Evolutionary conservation across 2,329 filamentous ascomycete species (phyloP), one percentile per base, ranked within the genome.

Genomic region (Venturia asperata): DNA sequence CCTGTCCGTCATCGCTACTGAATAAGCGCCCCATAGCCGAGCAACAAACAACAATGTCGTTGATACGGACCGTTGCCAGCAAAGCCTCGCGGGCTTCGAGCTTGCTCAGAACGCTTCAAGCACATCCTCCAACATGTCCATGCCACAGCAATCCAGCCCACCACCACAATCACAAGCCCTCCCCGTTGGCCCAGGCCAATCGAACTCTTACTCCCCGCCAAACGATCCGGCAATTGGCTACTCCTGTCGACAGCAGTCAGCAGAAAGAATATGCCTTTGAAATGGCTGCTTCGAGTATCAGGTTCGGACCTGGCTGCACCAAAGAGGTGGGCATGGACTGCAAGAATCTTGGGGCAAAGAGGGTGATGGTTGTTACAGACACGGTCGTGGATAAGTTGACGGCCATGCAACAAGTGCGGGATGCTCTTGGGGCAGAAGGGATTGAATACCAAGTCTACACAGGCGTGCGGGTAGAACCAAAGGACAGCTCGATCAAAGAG

Each of bases 311-410:
- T 0, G 94, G 94, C 6, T 90, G 89, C 65, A 99, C 94, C 30
- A 91, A 91, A 76, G 94, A 99, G 77, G 92, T 99, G 24, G 94
- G 94, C 69, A 97, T 97, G 94, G 94, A 99, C 77, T 87, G 97
- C 70, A 88, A 87, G 77, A 97, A 99, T 74, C 83, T 99, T 81
- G 89, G 90, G 17, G 87, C 89, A 7, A 89, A 91, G 79, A 87
- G 87, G 56, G 93, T 99, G 66, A 90, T 91, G 74, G 90, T 99
- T 5, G 92, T 99, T 19, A 99, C 94, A 19, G 94, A 99, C 74
- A 77, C 80, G 63, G 96, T 86, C 34, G 91, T 99, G 19, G 80
- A 86, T 71, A 87, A 89, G 75, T 80, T 99, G 69, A 85, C 92
- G 73, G 92, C 92, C 15, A 95, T 99, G 89, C 87, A 87, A 76